Evolutionary conservation across 192 early-diverging fungal genomes (phyloP), one percentile per base, ranked within the genome.

Genomic region (Geosiphon pyriformis): DNA sequence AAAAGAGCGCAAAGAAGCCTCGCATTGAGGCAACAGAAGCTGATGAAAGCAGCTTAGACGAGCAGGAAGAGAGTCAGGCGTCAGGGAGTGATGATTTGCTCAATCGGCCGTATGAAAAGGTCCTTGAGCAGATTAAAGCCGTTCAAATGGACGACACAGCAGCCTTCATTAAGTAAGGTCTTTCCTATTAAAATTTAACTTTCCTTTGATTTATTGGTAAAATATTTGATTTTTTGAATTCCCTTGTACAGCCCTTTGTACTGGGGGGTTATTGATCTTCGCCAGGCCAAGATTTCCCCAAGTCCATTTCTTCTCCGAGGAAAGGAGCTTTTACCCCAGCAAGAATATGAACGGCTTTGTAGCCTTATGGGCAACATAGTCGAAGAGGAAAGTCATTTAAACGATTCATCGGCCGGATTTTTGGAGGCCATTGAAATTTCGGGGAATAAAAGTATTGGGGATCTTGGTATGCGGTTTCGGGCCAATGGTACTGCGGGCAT

Each of bases 221-320:
- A n/a, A n/a, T n/a, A n/a, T n/a, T n/a, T n/a, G n/a, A n/a, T n/a
- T n/a, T n/a, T n/a, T n/a, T n/a, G n/a, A n/a, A n/a, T n/a, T n/a
- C n/a, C n/a, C n/a, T n/a, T n/a, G n/a, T n/a, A n/a, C n/a, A 59
- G 58, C 35, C 58, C 58, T 34, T 35, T 59, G 31, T 59, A 30
- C 20, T 59, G 58, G 58, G 58, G 58, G 18, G 58, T 59, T 22
- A 35, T 59, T 59, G 58, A 59, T 35, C 35, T 59, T n/a, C n/a
- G n/a, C 31, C n/a, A 30, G 1, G 58, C 22, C 25, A 59, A 30
- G 58, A 59, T n/a, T n/a, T n/a, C n/a, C n/a, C n/a, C n/a, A 59
- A 34, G 58, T 61, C 22, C 48, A 18, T 42, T 42, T 61, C 60
- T 30, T 61, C 60, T 35, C 1, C 33, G 60, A n/a, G 60, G 33